A percentile compares a stretch with the other conserved stretches of the same genome.
phyloP scores from a whole-genome alignment of 345 rosid species.

The Eucalyptus pauciflora region DNA sequence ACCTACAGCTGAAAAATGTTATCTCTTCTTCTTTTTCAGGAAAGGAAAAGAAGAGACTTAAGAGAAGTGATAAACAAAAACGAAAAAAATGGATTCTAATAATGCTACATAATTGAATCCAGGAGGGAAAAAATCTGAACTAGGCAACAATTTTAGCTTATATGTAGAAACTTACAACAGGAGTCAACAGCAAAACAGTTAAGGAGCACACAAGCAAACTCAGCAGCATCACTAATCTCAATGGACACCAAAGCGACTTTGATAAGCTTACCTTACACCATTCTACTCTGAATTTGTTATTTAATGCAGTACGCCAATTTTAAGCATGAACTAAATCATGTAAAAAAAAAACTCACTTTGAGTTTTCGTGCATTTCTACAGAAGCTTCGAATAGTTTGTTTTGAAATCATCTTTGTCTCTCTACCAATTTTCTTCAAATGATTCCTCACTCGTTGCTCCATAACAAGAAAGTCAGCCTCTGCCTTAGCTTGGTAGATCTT shows the following conservation, averaged over 20 bases:
- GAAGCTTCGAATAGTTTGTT: constrained; percentile 59
- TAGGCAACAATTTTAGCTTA: background rate
- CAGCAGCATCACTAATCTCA: background rate
- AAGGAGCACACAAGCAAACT: background rate
- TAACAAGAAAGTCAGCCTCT: constrained; percentile 73
- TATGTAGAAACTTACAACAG: background rate
- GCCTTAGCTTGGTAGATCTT: constrained; percentile 87
- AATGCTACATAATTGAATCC: background rate
- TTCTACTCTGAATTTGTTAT: background rate
- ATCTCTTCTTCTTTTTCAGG: background rate
- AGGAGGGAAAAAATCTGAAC: background rate
- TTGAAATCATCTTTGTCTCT: constrained; percentile 56
- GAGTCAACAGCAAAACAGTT: background rate
- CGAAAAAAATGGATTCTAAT: background rate
- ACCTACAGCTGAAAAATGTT: constrained; percentile 30
- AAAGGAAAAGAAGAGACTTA: background rate
- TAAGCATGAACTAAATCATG: background rate
- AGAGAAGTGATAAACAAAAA: background rate
- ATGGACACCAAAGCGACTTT: background rate
- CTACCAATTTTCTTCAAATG: constrained; percentile 68
- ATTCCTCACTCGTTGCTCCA: constrained; percentile 53
- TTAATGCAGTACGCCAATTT: background rate
- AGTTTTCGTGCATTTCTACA: constrained; percentile 88
- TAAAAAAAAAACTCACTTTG: constrained; percentile 36
- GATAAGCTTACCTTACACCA: background rate